Conservation (phyloP, 208 protist species). For the Trypanosoma rangeli region DNA sequence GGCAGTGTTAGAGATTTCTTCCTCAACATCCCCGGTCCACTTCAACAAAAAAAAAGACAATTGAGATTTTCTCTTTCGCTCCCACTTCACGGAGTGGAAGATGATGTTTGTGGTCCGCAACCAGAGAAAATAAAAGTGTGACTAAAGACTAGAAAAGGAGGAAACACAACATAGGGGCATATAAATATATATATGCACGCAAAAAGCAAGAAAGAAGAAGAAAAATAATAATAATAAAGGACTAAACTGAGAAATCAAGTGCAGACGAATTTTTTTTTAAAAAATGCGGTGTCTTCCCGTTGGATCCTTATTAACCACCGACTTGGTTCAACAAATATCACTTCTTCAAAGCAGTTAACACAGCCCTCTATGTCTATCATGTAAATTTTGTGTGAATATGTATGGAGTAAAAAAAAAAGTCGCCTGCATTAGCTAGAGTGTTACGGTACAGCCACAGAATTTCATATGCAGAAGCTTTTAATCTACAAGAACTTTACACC, state of each 20-base stretch:
- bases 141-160: no score
- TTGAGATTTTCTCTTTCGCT: neutral
- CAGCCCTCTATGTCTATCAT: conserved; percentile 10
- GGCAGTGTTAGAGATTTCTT: conserved; percentile 7
- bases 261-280: neutral
- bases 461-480: neutral
- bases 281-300: neutral
- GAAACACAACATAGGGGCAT: no score
- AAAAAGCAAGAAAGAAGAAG: neutral
- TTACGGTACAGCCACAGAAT: neutral
- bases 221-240: conserved; percentile 4
- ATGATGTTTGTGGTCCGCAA: neutral
- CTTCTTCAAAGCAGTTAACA: neutral
- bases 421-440: neutral
- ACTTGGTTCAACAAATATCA: neutral
- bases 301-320: neutral
- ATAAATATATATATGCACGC: neutral
- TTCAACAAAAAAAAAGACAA: neutral
- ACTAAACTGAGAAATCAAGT: neutral
- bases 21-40: conserved; percentile 12
- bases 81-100: no score
- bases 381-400: conserved; percentile 3
- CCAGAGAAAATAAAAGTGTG: neutral
- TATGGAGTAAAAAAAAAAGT: neutral
- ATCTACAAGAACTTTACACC: neutral